Evolutionary conservation across 164 flowering plant species (phyloP), one percentile per base, ranked within the genome.

Genomic region (Protea cynaroides): DNA sequence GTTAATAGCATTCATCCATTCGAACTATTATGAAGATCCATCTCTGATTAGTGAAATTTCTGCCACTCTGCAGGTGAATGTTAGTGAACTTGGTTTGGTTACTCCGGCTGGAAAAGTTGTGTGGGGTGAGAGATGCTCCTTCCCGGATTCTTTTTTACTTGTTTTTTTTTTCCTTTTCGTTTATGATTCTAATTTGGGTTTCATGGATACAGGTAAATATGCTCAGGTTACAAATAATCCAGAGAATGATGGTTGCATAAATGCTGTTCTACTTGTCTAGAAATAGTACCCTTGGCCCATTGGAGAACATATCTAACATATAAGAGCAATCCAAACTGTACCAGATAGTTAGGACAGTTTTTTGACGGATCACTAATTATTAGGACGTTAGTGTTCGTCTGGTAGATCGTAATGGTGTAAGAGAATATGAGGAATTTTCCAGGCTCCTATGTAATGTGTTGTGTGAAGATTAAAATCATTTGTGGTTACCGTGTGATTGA

Each of bases 71-170:
- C 76, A 90, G 97, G 99, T 91, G 59, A 91, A 94, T 72, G 95
- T 87, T 14, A 91, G 96, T 65, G 99, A 94, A 71, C 84, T 94
- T 58, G 99, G 99, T 75, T 78, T 94, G 49, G 99, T 94, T 54
- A 91, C 99, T n/a, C 99, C 99, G 3, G 97, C 93, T 47, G 99
- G 99, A 46, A 94, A 91, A 83, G 96, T 94, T 46, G 97, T 91
- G 24, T 91, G 96, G 97, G 97, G 97, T 94, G 69, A 79, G 78
- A 44, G n/a, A n/a, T n/a, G n/a, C n/a, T 19, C 8, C 1, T 25
- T 19, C 2, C 36, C 29, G n/a, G 19, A 25, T 4, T 24, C 47
- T 13, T 0, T 10, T n/a, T n/a, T n/a, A n/a, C n/a, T 37, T 2
- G 19, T 56, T 8, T 6, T 62, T 17, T 2, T 52, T 23, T 46